Evolutionary conservation across 169 alveolate species (phyloP), one percentile per base, ranked within the genome.

Genomic region (Cryptosporidium sp.): DNA sequence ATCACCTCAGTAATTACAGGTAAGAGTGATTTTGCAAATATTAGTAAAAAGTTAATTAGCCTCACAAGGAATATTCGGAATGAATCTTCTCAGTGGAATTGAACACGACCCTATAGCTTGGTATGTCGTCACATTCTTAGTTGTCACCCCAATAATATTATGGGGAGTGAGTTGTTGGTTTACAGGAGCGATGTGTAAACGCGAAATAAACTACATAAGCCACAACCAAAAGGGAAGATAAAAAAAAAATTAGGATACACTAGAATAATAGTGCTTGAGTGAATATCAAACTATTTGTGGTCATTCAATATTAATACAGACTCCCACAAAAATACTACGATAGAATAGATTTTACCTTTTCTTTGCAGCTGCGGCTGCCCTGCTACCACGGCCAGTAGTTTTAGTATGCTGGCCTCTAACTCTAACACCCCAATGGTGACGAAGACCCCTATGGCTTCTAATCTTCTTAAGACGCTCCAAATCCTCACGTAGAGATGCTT

Each of bases 351-450:
- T 61, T 89, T 93, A 93, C 98, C 96, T 97, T 98, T 98, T 98
- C 94, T 95, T 97, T 87, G 98, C 95, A 73, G 98, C 99, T 84
- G 99, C 99, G 85, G 98, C 98, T 86, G 99, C 97, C 86, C 98
- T 94, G 87, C 99, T 99, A 94, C 98, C 98, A 93, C 99, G 97
- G 56, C 99, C 99, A 65, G 99, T 98, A 61, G 99, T 97, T 95
- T 97, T 97, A 94, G 99, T 98, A 94, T 98, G 99, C 96, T 98
- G 99, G 60, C 99, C 99, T 89, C 99, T 97, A 91, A 98, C 99
- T 93, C 98, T 97, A 70, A 98, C 95, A 89, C 99, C 99, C 98
- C 98, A 96, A 97, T 95, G 97, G 94, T 98, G 99, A 92, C 99
- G 97, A 92, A 97, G 96, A 94, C 99, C 99, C 92, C 99, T 94